phyloP scores from a whole-genome alignment of 306 rosid genomes.

The Cucurbita maxima region DNA sequence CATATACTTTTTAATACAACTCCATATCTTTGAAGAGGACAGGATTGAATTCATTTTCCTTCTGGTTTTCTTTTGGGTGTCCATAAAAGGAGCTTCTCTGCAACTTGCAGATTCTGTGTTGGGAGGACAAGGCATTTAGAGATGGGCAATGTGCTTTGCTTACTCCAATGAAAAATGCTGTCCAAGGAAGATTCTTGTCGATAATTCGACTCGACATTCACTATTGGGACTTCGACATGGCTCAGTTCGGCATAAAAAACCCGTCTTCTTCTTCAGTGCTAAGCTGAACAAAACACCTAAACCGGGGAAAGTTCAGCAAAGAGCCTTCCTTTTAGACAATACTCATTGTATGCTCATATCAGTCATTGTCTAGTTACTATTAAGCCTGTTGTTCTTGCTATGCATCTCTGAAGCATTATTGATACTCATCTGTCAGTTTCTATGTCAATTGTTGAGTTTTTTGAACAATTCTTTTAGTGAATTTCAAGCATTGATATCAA shows the following conservation, averaged over 20 bases:
- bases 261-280: not conserved
- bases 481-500: no score
- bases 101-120: slow-evolving; percentile 7
- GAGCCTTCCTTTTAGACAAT: not conserved
- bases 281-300: not conserved
- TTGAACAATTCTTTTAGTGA: not conserved
- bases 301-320: not conserved
- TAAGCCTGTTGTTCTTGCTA: not conserved
- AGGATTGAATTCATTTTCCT: not conserved
- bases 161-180: slow-evolving; percentile 7
- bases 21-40: slow-evolving; percentile 2
- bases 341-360: not conserved
- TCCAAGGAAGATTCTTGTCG: not conserved
- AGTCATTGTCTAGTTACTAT: not conserved
- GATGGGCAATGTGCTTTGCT: not conserved
- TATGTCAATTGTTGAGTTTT: not conserved
- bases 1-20: not conserved
- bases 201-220: not conserved
- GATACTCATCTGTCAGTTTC: not conserved
- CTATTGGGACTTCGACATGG: no score
- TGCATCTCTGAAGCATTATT: not conserved
- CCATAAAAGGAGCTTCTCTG: not conserved
- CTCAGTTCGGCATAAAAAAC: not conserved
- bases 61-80: not conserved
- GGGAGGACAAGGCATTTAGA: not conserved